phyloP scores from a whole-genome alignment of 768 basidiomycete species.

The Pulveroboletus sp. region DNA sequence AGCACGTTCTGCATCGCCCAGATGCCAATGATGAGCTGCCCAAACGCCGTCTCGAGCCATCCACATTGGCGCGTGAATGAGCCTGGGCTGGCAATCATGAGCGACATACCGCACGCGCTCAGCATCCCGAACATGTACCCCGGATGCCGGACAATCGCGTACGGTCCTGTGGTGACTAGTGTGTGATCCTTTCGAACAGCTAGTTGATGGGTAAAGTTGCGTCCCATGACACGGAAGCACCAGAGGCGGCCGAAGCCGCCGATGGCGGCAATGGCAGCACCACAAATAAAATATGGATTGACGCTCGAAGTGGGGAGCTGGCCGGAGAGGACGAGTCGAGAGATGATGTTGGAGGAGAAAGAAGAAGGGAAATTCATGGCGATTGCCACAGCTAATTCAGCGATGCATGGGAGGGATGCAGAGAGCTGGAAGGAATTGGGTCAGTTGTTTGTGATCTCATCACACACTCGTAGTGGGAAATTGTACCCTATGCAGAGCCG shows the following conservation, averaged over 20 bases:
- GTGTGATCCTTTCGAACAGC: conserved; percentile 28
- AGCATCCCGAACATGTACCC: conserved; percentile 29
- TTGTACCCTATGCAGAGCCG: conserved; percentile 23
- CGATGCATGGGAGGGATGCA: conserved; percentile 28
- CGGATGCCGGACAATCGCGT: conserved; percentile 36
- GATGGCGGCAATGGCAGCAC: conserved; percentile 23
- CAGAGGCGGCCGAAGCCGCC: conserved; percentile 36
- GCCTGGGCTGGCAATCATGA: conserved; percentile 30
- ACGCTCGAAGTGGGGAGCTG: conserved; percentile 18
- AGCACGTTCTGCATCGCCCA: conserved; percentile 30
- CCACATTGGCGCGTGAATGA: conserved; percentile 27
- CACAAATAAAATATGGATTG: conserved; percentile 29
- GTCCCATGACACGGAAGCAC: conserved; percentile 34
- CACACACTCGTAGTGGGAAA: neutral
- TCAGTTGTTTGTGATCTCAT: conserved; percentile 2
- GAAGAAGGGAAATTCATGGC: conserved; percentile 15
- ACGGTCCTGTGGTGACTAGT: conserved; percentile 35
- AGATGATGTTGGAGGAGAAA: conserved; percentile 20
- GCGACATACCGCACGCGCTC: conserved; percentile 27
- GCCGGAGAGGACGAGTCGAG: conserved; percentile 17
- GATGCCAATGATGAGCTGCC: conserved; percentile 19
- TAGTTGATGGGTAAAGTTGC: conserved; percentile 36
- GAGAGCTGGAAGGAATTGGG: conserved; percentile 15
- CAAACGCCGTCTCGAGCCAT: conserved; percentile 23
- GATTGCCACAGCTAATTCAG: conserved; percentile 23